These are phyloP conservation scores for Glaciozyma martinii DNA, from an alignment of 768 basidiomycete species.

Conservation along the genomic window DNA sequence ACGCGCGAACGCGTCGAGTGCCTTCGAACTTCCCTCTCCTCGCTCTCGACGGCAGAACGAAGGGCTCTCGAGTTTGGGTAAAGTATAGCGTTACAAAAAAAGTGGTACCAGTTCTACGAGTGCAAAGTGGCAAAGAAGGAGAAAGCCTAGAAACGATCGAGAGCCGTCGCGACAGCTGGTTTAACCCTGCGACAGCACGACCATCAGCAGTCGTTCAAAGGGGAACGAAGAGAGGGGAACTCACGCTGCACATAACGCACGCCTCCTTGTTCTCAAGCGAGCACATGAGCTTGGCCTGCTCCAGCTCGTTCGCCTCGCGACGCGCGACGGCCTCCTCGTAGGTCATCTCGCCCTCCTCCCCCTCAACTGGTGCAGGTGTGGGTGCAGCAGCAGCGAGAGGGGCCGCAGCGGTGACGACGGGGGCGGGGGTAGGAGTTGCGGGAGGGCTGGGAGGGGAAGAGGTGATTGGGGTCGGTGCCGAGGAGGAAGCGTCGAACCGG, in stretches of 20 bases:
- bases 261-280: conserved; percentile 45
- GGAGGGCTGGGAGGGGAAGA: not conserved
- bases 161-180: too few species aligned
- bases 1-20: too few species aligned
- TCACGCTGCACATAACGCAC: not conserved
- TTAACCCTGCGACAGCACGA: too few species aligned
- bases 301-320: conserved; percentile 62
- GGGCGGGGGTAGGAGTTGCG: not conserved
- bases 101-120: too few species aligned
- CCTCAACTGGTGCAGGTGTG: conserved; percentile 29
- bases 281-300: conserved; percentile 71
- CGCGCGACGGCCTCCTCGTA: conserved; percentile 62
- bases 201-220: too few species aligned
- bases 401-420: conserved; percentile 31
- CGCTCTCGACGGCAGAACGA: too few species aligned
- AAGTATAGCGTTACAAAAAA: too few species aligned
- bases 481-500: conserved; percentile 5
- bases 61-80: too few species aligned
- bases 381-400: conserved; percentile 5
- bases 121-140: too few species aligned
- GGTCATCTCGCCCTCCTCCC: conserved; percentile 41
- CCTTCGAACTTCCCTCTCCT: too few species aligned
- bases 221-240: too few species aligned
- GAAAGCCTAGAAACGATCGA: too few species aligned
- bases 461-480: conserved; percentile 17